phyloP scores from a whole-genome alignment of 257 asterid species.

The Cinchona pubescens region DNA sequence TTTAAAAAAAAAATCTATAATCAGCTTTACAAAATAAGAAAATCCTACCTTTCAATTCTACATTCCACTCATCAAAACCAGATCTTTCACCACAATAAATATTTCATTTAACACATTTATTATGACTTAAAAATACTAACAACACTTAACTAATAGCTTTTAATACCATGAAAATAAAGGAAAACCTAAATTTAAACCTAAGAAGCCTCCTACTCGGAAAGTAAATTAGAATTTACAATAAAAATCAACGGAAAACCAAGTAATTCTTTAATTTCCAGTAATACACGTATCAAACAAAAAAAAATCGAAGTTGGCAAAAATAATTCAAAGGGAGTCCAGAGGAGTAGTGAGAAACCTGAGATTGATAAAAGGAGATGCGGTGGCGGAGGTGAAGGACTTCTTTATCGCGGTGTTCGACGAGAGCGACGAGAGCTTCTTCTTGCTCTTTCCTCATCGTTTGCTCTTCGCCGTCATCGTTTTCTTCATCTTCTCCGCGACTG shows the following conservation, averaged over 20 bases:
- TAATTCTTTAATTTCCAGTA: background rate
- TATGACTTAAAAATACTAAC: background rate
- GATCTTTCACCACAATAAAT: background rate
- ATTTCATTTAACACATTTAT: background rate
- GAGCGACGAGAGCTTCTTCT: slow-evolving; percentile 75
- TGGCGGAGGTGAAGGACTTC: slow-evolving; percentile 76
- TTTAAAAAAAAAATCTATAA: too few species aligned
- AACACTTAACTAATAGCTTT: too few species aligned
- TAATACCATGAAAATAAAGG: background rate
- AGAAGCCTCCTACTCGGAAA: background rate
- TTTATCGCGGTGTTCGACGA: slow-evolving; percentile 69
- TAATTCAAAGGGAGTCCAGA: background rate
- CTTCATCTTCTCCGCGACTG: background rate
- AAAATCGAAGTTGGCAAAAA: background rate
- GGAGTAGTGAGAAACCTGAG: slow-evolving; percentile 45
- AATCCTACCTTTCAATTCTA: background rate
- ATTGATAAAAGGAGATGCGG: slow-evolving; percentile 60
- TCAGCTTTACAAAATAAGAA: background rate
- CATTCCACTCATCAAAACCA: background rate
- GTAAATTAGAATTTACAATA: too few species aligned
- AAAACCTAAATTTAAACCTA: background rate
- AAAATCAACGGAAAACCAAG: too few species aligned
- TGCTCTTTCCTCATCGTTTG: slow-evolving; percentile 37
- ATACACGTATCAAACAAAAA: background rate
- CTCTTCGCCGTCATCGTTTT: slow-evolving; percentile 29